Evolutionary conservation across 441 rosid species (phyloP), one percentile per base, ranked within the genome.

Genomic region (Brassica balearica): DNA sequence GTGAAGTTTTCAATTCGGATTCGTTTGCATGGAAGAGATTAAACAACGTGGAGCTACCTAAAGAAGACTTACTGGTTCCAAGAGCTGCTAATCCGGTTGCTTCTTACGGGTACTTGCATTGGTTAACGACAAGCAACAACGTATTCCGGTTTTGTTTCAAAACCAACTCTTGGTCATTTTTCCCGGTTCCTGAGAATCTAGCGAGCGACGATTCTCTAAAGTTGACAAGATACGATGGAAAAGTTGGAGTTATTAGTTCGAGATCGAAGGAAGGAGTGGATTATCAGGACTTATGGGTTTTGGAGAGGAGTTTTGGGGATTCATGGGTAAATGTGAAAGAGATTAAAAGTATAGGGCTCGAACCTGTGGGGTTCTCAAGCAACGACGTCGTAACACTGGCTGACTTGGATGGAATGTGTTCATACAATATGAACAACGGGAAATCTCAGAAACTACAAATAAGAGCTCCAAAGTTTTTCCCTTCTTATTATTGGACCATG

Each of bases 111-210:
- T 58, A 20, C 17, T 66, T 66, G 32, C 29, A 66, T 65, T 77
- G 81, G 77, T 19, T 9, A 65, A 22, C 80, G 2, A 0, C n/a
- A 61, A 4, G 8, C 12, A 5, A 64, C 3, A 34, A 23, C 6
- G 75, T 70, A 65, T 12, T 62, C 36, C 71, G 71, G 80, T 77
- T 77, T 27, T 77, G 76, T 71, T 43, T 65, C 8, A 55, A 65
- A 41, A 71, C 76, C 15, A 59, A 77, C 3, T 27, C 32, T 4
- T 77, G 80, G 71, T 63, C 70, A 3, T n/a, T 32, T 11, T 61
- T 61, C 1, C 36, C 38, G 65, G 19, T 61, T 61, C 65, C 34
- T 11, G 9, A 60, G 17, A 11, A 22, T 60, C 32, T 60, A 60
- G 65, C 14, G 34, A 60, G n/a, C 0, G 34, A 60, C 1, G 3